These are phyloP conservation scores for Orbilia blumenaviensis DNA, from an alignment of 2,329 filamentous ascomycete genomes.

Conservation along the genomic window DNA sequence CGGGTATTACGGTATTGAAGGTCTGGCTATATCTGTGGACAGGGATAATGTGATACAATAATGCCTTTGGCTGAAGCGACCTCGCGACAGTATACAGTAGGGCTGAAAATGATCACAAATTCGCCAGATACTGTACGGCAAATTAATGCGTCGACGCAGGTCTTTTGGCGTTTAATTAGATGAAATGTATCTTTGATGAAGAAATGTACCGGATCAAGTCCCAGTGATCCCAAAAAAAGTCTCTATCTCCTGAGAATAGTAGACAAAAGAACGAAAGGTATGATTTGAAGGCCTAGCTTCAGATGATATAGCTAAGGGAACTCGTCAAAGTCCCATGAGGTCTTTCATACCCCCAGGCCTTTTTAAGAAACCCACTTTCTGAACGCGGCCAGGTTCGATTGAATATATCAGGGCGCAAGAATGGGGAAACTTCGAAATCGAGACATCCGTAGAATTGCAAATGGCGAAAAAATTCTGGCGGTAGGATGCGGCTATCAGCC, in stretches of 20 bases:
- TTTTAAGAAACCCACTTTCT: constrained; percentile 31
- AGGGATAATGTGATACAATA: not conserved
- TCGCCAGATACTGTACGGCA: not conserved
- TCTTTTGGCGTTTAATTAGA: constrained; percentile 13
- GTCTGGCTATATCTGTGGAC: no score
- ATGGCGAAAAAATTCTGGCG: not conserved
- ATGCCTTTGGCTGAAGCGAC: not conserved
- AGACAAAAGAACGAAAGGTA: constrained; percentile 34
- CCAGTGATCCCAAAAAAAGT: constrained; percentile 5
- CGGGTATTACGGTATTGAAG: no score
- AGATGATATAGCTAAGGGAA: constrained; percentile 5
- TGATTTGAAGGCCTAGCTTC: constrained; percentile 38
- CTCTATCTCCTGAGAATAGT: constrained; percentile 41
- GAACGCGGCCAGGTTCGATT: constrained; percentile 22
- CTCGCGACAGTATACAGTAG: not conserved
- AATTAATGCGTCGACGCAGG: not conserved
- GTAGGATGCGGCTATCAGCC: constrained; percentile 25
- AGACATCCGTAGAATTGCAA: constrained; percentile 25
- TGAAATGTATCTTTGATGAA: constrained; percentile 14
- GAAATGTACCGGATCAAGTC: constrained; percentile 39
- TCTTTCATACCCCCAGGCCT: constrained; percentile 6
- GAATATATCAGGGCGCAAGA: constrained; percentile 42
- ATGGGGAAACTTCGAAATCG: constrained; percentile 28
- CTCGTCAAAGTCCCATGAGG: not conserved
- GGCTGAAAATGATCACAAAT: not conserved